A percentile compares a stretch with the other conserved stretches of the same genome.
Conservation (phyloP, 768 basidiomycete species). For the Tephrocybe sp. region DNA sequence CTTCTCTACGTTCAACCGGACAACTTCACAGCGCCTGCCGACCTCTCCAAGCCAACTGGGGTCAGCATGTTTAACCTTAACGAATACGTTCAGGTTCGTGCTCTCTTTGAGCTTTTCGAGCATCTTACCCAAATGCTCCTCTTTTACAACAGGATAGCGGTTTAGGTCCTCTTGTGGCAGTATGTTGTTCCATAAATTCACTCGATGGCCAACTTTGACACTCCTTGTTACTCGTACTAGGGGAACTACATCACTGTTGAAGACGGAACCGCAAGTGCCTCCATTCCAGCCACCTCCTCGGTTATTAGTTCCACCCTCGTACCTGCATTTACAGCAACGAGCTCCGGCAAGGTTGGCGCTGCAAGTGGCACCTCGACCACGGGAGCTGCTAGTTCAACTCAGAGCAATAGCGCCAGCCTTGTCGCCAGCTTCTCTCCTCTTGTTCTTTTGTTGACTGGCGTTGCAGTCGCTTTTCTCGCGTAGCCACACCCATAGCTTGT, state of each 20-base stretch:
- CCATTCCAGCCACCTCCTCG: slow-evolving; percentile 57
- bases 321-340: slow-evolving; percentile 10
- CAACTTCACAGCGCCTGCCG: slow-evolving; percentile 57
- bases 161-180: slow-evolving; percentile 61
- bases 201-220: background rate
- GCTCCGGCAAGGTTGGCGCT: slow-evolving; percentile 10
- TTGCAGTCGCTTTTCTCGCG: slow-evolving; percentile 2
- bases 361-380: slow-evolving; percentile 12
- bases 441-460: slow-evolving; percentile 3
- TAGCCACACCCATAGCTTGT: background rate
- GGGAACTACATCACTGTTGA: slow-evolving; percentile 74
- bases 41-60: slow-evolving; percentile 46
- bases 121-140: background rate
- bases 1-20: slow-evolving; percentile 63
- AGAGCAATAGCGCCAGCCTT: slow-evolving; percentile 8
- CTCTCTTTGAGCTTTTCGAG: background rate
- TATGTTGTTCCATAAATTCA: slow-evolving; percentile 20
- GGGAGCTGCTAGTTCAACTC: slow-evolving; percentile 11
- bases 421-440: slow-evolving; percentile 3
- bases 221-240: slow-evolving; percentile 27
- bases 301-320: slow-evolving; percentile 62
- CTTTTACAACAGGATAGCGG: slow-evolving; percentile 38
- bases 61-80: slow-evolving; percentile 56
- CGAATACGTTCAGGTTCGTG: slow-evolving; percentile 51
- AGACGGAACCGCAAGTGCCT: slow-evolving; percentile 54